Conservation (phyloP, 805 yeast species). For the Ogataea ganodermae region DNA sequence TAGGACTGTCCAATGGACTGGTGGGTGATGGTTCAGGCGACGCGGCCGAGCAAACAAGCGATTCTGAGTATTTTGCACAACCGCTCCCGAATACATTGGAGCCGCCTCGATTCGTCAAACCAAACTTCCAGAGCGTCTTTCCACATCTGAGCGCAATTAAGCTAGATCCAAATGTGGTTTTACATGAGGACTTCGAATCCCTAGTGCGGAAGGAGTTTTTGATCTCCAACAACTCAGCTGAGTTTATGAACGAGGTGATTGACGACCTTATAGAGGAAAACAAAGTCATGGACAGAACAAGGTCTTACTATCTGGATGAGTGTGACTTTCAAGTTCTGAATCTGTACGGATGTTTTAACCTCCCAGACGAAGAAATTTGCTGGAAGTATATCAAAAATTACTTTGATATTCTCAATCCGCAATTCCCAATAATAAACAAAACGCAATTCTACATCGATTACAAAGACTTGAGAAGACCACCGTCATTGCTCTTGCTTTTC, state of each 20-base stretch:
- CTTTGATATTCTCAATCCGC: slow-evolving; percentile 60
- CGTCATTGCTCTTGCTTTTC: slow-evolving; percentile 61
- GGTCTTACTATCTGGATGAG: slow-evolving; percentile 30
- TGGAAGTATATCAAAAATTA: slow-evolving; percentile 61
- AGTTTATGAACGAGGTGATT: slow-evolving; percentile 27
- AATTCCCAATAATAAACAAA: slow-evolving; percentile 72
- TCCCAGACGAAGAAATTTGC: slow-evolving; percentile 66
- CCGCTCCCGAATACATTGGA: not conserved
- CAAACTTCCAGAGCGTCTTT: slow-evolving; percentile 10
- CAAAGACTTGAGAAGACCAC: slow-evolving; percentile 57
- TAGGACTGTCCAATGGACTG: not conserved
- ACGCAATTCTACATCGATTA: slow-evolving; percentile 60
- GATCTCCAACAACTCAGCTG: slow-evolving; percentile 24
- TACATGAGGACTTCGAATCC: slow-evolving; percentile 15
- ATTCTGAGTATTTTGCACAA: not conserved
- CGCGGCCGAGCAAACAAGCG: not conserved
- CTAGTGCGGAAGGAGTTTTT: slow-evolving; percentile 16
- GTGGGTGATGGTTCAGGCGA: not conserved
- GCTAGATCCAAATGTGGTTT: slow-evolving; percentile 14
- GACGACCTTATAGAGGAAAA: slow-evolving; percentile 21
- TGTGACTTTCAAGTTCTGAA: slow-evolving; percentile 64
- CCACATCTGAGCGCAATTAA: slow-evolving; percentile 14
- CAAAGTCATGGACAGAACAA: slow-evolving; percentile 16
- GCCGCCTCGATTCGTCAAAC: slow-evolving; percentile 14
- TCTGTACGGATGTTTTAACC: slow-evolving; percentile 65